Evolutionary conservation across 2,329 filamentous ascomycete genomes (phyloP).

Genomic region (Orbilia quercus): DNA sequence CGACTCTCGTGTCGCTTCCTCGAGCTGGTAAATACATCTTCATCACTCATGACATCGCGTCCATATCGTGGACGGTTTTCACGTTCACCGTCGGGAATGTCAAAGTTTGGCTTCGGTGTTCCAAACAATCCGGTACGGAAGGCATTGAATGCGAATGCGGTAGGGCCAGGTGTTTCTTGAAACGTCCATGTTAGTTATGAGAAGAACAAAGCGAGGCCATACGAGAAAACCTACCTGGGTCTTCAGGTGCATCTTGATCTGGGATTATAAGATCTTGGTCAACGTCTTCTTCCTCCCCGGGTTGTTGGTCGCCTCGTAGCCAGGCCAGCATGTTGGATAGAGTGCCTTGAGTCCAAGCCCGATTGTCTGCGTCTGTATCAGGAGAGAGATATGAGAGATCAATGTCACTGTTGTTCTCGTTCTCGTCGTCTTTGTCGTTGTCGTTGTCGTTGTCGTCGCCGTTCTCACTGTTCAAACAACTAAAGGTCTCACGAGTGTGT

Average conservation of each 20-base stretch:
- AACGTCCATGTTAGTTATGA: slow-evolving; percentile 65
- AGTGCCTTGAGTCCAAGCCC: slow-evolving; percentile 29
- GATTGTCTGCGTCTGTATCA: slow-evolving; percentile 8
- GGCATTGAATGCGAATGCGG: slow-evolving; percentile 74
- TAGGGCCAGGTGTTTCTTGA: slow-evolving; percentile 72
- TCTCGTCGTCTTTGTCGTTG: neutral
- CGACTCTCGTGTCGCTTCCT: slow-evolving; percentile 28
- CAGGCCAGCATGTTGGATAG: slow-evolving; percentile 52
- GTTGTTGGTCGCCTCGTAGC: slow-evolving; percentile 48
- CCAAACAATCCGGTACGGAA: slow-evolving; percentile 75
- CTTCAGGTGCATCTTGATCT: slow-evolving; percentile 32
- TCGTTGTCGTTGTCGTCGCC: neutral
- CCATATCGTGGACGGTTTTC: slow-evolving; percentile 35
- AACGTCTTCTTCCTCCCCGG: slow-evolving; percentile 49
- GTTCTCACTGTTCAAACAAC: neutral
- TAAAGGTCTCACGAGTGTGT: slow-evolving; percentile 1
- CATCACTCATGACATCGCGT: slow-evolving; percentile 45
- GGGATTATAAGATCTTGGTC: slow-evolving; percentile 53
- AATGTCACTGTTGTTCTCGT: neutral
- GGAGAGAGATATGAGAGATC: slow-evolving; percentile 2
- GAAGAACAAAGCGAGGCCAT: slow-evolving; percentile 59
- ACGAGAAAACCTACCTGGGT: slow-evolving; percentile 51
- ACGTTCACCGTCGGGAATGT: slow-evolving; percentile 57
- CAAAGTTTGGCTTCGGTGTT: slow-evolving; percentile 69
- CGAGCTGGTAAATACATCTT: slow-evolving; percentile 52